Evolutionary conservation across 2,329 filamentous ascomycete species (phyloP), one percentile per base, ranked within the genome.

Genomic region (Ceratocystis harringtonii): DNA sequence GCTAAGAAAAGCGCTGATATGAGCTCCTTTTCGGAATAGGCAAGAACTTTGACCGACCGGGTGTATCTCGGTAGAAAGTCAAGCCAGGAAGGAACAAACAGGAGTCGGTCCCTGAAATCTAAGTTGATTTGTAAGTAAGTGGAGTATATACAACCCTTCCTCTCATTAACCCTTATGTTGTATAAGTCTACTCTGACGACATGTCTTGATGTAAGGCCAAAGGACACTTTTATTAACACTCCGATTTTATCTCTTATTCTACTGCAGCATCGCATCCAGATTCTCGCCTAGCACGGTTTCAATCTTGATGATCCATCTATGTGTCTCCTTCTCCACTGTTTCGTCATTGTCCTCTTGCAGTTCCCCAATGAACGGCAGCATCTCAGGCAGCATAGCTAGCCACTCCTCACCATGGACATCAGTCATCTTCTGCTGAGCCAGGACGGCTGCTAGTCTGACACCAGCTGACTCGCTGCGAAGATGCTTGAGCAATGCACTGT

Each of bases 271-370:
- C 63, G 86, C 85, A 75, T 96, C 90, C 73, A 97, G 76, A 71
- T 87, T 91, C 80, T 97, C 92, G 4, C 94, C 94, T 63, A 97
- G 77, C 36, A 95, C 87, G 60, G 83, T 86, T 76, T 97, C 92
- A 72, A 99, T 95, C 76, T 86, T 85, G 72, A 87, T 83, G 70
- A 97, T 94, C 92, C 94, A 96, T 71, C 84, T 81, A 73, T 92
- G 83, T 45, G 91, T 92, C 78, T 96, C 92, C 72, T 85, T 80
- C 78, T 99, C 94, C 28, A 99, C 92, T 32, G 82, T 81, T 77
- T 97, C 94, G 72, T 97, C 92, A 70, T 97, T 94, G 73, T 99
- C 94, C 73, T 99, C 94, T 77, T 96, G 88, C 72, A 96, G 75
- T 78, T 99, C 94, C 72, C 90, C 95, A 71, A 99, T 96, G 69